Base-by-base conservation (phyloP, 768 basidiomycete genomes). In the Agaricus blazei region DNA sequence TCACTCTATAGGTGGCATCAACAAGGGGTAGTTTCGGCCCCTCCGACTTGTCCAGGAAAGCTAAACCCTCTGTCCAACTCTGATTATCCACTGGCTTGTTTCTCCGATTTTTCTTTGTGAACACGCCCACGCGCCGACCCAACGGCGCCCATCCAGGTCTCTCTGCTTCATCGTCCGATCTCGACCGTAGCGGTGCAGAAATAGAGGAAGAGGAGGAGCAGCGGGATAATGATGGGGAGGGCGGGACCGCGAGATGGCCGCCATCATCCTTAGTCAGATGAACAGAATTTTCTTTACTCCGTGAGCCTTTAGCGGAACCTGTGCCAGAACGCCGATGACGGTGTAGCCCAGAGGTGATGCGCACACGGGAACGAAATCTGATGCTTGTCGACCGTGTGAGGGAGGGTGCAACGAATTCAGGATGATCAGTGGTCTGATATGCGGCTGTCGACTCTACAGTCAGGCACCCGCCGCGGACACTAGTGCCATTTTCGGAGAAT, bases 151-250 rank as follows among this genome's bases (percentile, higher is more conserved):
- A 88, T 1, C 76, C 76, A 2, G 79, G 76, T 57, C 71, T 75
- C 42, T 69, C 67, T 12, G 69, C 62, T 40, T 73, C 76, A 48
- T 80, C 75, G 54, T 83, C 72, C 12, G 69, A 69, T 58, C 75
- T 77, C 27, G 82, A 79, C 47, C 83, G 87, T 24, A 93, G 74
- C 15, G 90, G 91, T 1, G 80, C 90, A 38, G 90, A 92, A 59
- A 93, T 86, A 40, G 89, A 90, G 2, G 90, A 91, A 3, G 88
- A 90, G 3, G 79, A 80, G 1, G 89, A 90, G 42, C 78, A 90
- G 42, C 78, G 76, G 5, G 84, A 83, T 23, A 73, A 61, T 34
- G 84, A 81, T 3, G 73, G 75, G 14, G 67, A 60, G 3, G 69
- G 63, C 5, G 71, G 66, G 48, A 68, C 60, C 24, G 58, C 60